A percentile compares a stretch with the other conserved stretches of the same genome.
These are phyloP conservation scores for Botrytis porri DNA, from an alignment of 2,329 filamentous ascomycete genomes.

Conservation along the genomic window DNA sequence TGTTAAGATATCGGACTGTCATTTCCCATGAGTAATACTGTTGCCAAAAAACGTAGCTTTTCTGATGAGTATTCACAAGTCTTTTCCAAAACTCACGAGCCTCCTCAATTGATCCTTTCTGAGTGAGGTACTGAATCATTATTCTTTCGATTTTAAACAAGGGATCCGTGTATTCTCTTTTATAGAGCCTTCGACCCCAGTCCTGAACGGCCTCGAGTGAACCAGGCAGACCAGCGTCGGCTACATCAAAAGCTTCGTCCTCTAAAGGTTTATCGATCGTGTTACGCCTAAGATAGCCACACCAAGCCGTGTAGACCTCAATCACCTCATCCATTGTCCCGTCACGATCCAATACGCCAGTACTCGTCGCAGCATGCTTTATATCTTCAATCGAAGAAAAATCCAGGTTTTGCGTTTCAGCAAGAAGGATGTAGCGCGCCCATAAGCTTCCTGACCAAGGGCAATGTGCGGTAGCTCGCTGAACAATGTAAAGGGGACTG, in stretches of 20 bases:
- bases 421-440: slow-evolving; percentile 82
- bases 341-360: slow-evolving; percentile 77
- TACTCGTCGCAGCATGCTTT: slow-evolving; percentile 88
- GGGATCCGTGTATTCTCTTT: slow-evolving; percentile 74
- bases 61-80: slow-evolving; percentile 63
- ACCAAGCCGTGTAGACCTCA: slow-evolving; percentile 92
- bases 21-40: slow-evolving; percentile 93
- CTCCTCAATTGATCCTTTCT: slow-evolving; percentile 72
- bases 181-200: slow-evolving; percentile 69
- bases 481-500: slow-evolving; percentile 66
- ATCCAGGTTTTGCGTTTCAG: slow-evolving; percentile 72
- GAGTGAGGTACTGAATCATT: slow-evolving; percentile 85
- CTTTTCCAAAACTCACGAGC: slow-evolving; percentile 76
- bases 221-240: slow-evolving; percentile 82
- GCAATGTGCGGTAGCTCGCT: slow-evolving; percentile 83
- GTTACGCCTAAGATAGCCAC: slow-evolving; percentile 82
- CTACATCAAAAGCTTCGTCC: slow-evolving; percentile 83
- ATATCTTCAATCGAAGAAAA: slow-evolving; percentile 83
- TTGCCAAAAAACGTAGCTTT: slow-evolving; percentile 91
- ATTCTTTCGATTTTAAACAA: slow-evolving; percentile 87
- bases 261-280: slow-evolving; percentile 71
- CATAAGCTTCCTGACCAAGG: slow-evolving; percentile 90
- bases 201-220: slow-evolving; percentile 81
- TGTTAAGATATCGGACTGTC: slow-evolving; percentile 41
- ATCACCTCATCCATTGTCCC: slow-evolving; percentile 78